Conservation (phyloP, 1,284 basidiomycete species). For the Neolentinus lepideus region DNA sequence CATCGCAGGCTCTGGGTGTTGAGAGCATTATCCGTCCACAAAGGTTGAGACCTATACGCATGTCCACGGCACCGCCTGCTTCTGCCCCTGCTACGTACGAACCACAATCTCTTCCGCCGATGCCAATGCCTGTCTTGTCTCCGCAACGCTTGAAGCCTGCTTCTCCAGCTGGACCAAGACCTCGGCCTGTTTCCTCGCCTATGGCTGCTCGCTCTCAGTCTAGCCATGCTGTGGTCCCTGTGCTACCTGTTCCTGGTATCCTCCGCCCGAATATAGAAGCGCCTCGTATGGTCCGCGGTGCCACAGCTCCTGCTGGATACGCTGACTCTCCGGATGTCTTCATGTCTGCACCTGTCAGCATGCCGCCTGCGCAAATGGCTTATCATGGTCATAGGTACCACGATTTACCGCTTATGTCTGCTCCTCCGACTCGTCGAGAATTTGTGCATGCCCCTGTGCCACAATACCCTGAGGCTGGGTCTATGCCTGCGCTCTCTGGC, state of each 20-base stretch:
- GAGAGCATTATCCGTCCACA: constrained; percentile 4
- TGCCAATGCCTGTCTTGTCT: not conserved
- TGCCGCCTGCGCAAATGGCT: not conserved
- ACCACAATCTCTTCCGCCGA: constrained; percentile 1
- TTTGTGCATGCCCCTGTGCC: not conserved
- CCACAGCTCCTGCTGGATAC: not conserved
- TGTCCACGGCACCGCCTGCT: constrained; percentile 7
- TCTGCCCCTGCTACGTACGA: constrained; percentile 15
- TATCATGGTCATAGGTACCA: not conserved
- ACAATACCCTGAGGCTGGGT: not conserved
- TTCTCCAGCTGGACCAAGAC: constrained; percentile 41
- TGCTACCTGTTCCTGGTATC: not conserved
- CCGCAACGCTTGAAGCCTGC: constrained; percentile 34
- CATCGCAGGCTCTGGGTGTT: constrained; percentile 9
- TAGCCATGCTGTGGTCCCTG: not conserved
- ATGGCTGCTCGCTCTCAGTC: constrained; percentile 20
- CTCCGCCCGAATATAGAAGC: not conserved
- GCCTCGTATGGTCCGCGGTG: not conserved
- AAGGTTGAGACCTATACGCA: not conserved
- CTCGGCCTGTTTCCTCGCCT: constrained; percentile 23
- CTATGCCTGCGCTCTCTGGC: not conserved
- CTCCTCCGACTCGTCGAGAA: not conserved
- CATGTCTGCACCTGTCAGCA: not conserved
- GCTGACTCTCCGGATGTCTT: constrained; percentile 9
- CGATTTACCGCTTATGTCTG: not conserved